Conservation (phyloP, 2,329 filamentous ascomycete genomes). For the Trichoderma cornu-damae region DNA sequence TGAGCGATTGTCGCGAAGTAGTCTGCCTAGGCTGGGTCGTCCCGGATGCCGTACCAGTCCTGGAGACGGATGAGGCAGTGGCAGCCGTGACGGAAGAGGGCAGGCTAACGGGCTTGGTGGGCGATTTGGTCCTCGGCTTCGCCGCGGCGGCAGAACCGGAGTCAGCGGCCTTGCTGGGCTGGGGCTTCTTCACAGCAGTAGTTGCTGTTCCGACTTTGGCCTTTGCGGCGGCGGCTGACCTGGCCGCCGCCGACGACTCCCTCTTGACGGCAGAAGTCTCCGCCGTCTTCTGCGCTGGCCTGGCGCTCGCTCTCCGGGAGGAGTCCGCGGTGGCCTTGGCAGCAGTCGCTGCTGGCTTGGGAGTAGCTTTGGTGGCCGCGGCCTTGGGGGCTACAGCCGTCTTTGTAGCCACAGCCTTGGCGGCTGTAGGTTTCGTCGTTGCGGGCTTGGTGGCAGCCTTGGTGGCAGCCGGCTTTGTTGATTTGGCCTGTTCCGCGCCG, state of each 20-base stretch:
- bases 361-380: conserved; percentile 20
- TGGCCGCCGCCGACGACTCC: conserved; percentile 30
- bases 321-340: conserved; percentile 25
- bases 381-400: neutral
- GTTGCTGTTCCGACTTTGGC: conserved; percentile 29
- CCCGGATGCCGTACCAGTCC: conserved; percentile 32
- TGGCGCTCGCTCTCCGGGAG: conserved; percentile 28
- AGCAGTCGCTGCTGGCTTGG: conserved; percentile 24
- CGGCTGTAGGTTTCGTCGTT: neutral
- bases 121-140: conserved; percentile 60
- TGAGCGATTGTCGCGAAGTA: conserved; percentile 29
- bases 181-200: conserved; percentile 40
- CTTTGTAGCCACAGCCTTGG: conserved; percentile 25
- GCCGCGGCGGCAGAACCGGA: conserved; percentile 42
- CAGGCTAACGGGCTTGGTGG: conserved; percentile 62
- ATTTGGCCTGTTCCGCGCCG: neutral
- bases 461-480: conserved; percentile 2
- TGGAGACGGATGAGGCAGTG: conserved; percentile 64
- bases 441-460: neutral
- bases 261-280: conserved; percentile 31
- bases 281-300: conserved; percentile 27
- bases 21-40: conserved; percentile 22
- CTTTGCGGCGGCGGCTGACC: conserved; percentile 24
- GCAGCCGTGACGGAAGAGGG: conserved; percentile 60
- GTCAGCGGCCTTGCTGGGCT: conserved; percentile 38